These are phyloP conservation scores for Coemansia reversa DNA, from an alignment of 192 early-diverging fungal species.

Conservation along the genomic window DNA sequence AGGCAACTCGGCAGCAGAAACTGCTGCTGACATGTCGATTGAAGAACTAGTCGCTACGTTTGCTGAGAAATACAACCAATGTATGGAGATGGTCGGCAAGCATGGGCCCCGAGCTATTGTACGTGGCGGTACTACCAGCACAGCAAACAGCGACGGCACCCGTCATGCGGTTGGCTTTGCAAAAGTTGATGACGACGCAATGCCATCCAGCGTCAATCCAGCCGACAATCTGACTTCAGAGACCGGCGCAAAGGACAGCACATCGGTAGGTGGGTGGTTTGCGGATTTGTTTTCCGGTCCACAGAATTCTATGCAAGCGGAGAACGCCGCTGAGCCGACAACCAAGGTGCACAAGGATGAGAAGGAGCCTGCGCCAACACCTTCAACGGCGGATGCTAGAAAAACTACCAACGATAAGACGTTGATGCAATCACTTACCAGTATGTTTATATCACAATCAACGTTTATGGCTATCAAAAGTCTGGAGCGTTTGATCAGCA, in stretches of 20 bases:
- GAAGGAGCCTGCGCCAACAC: conserved; percentile 1
- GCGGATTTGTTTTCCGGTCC: conserved; percentile 28
- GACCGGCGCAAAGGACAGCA: conserved; percentile 1
- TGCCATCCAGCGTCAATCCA: conserved; percentile 3
- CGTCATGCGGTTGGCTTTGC: conserved; percentile 28
- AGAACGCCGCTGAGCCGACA: not conserved
- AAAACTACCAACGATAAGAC: conserved; percentile 36
- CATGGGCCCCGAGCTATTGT: conserved; percentile 25
- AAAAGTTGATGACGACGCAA: conserved; percentile 40
- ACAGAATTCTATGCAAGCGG: conserved; percentile 4
- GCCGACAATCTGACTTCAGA: not conserved
- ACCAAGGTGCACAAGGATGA: not conserved
- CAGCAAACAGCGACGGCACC: conserved; percentile 4
- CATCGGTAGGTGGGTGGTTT: conserved; percentile 29
- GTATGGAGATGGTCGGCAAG: conserved; percentile 34
- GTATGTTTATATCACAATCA: conserved; percentile 53
- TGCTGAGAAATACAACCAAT: conserved; percentile 45
- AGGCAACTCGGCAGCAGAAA: conserved; percentile 9
- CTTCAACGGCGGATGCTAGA: not conserved
- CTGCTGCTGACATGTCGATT: conserved; percentile 25
- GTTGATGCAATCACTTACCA: conserved; percentile 49
- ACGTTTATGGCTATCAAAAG: conserved; percentile 50
- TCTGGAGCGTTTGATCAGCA: conserved; percentile 40
- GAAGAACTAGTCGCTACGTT: conserved; percentile 49
- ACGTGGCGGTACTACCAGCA: conserved; percentile 11